Evolutionary conservation across 225 moss, liverwort and hornwort genomes (phyloP).

Genomic region (Climacium dendroides): DNA sequence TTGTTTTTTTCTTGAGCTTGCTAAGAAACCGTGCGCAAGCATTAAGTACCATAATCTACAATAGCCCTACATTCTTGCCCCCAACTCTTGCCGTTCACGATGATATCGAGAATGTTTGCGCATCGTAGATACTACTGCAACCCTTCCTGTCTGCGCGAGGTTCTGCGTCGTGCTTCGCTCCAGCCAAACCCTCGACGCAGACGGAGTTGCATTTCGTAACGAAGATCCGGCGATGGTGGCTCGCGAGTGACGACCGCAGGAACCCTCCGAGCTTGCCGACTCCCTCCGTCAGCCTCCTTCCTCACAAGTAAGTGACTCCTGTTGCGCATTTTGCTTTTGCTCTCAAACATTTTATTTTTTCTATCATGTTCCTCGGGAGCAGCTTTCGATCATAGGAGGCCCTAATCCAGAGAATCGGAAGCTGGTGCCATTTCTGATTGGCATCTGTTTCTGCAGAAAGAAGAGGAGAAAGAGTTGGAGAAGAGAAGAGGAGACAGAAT

Average conservation of each 20-base stretch:
- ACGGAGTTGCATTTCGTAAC: neutral
- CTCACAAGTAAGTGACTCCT: neutral
- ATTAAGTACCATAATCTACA: neutral
- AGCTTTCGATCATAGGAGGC: neutral
- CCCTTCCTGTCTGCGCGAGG: neutral
- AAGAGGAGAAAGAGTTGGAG: neutral
- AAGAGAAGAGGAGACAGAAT: neutral
- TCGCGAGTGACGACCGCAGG: neutral
- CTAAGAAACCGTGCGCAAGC: too few species aligned
- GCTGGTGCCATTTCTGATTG: neutral
- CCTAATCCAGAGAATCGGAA: neutral
- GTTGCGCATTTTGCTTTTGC: neutral
- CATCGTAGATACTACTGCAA: neutral
- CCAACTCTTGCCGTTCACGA: too few species aligned
- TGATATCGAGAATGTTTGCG: rapidly evolving
- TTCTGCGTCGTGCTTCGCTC: neutral
- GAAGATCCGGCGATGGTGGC: conserved; percentile 14
- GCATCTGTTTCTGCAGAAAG: neutral
- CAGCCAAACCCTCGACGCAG: conserved; percentile 7
- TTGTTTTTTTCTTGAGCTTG: neutral
- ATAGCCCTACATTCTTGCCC: rapidly evolving
- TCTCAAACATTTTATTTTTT: neutral
- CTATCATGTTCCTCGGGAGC: neutral
- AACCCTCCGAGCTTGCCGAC: neutral
- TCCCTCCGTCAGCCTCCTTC: neutral